Base-by-base conservation (phyloP, 805 yeast genomes). In the Metschnikowia kunwiensis region DNA sequence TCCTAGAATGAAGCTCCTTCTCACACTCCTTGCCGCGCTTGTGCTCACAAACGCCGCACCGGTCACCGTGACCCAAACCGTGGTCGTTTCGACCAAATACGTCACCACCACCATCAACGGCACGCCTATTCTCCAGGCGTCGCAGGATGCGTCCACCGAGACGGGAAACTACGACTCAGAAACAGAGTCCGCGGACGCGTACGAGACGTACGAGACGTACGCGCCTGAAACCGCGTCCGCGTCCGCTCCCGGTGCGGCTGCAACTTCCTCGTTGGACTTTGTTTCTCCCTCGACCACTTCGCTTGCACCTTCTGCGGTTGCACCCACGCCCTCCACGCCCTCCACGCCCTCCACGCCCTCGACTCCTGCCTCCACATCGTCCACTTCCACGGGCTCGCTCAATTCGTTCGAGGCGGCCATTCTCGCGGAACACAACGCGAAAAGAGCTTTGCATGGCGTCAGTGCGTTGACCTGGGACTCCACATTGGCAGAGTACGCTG, bases 381-480 rank as follows among this genome's bases (percentile, higher is more conserved):
- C 39, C 7, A 17, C 38, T 15, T 12, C 25, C 17, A 30, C 41
- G 5, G 19, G 38, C 16, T 24, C 46, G 7, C 45, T 47, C 24
- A 32, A 30, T 31, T 21, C 41, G 15, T 61, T 61, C 34, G 55
- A 61, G 40, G 26, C 51, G 15, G 61, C 45, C 5, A 63, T 67
- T 28, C 56, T 68, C 38, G 42, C 27, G 13, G 67, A 53, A 22
- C 71, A 66, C 53, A 67, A 67, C 48, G 43, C 10, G 5, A 57
- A 60, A 51, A 60, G 70, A 36, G 59, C 69, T 55, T 35, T 62
- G 57, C 46, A 66, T 54, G 55, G 55, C 11, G 53, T 57, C n/a
- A 55, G 43, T 30, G 41, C 49, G 15, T 52, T 67, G 36, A 26
- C 40, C 3, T 67, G 72, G 72, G 54, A 63, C 45, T 25, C 46